Percentiles rank a stretch among this genome's conserved stretches.
phyloP scores from a whole-genome alignment of 345 rosid genomes.

The Eucalyptus marginata region DNA sequence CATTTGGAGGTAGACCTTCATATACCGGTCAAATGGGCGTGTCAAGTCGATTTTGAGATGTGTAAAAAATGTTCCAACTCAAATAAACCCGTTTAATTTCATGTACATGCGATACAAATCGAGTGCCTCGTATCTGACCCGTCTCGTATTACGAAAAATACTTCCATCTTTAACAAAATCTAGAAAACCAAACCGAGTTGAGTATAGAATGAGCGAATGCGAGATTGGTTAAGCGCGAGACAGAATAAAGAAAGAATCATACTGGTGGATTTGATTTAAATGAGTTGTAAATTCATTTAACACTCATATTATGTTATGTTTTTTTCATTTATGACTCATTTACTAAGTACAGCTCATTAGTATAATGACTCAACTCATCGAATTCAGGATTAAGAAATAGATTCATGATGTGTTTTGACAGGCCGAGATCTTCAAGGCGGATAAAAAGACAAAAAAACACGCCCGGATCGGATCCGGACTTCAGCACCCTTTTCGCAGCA shows the following conservation, averaged over 20 bases:
- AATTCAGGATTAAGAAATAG: too few species aligned
- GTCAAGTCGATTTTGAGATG: not conserved
- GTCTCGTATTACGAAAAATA: rapidly evolving
- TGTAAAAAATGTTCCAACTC: rapidly evolving
- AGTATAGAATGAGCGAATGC: too few species aligned
- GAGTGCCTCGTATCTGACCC: rapidly evolving
- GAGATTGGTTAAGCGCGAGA: rapidly evolving
- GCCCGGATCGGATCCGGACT: not conserved
- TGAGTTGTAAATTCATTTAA: too few species aligned
- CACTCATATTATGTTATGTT: too few species aligned
- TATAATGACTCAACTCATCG: too few species aligned
- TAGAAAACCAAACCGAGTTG: too few species aligned
- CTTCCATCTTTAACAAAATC: rapidly evolving
- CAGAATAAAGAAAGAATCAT: too few species aligned
- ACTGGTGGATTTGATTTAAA: too few species aligned
- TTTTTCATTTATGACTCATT: too few species aligned
- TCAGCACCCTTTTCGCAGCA: not conserved
- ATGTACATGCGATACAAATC: too few species aligned
- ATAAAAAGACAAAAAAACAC: not conserved
- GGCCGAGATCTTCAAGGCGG: not conserved
- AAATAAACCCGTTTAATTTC: rapidly evolving
- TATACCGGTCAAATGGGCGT: not conserved
- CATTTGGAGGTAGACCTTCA: not conserved
- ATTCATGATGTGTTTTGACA: not conserved
- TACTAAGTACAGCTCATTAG: too few species aligned